These are phyloP conservation scores for Fistulifera solaris DNA, from an alignment of 108 stramenopile species.

Conservation along the genomic window DNA sequence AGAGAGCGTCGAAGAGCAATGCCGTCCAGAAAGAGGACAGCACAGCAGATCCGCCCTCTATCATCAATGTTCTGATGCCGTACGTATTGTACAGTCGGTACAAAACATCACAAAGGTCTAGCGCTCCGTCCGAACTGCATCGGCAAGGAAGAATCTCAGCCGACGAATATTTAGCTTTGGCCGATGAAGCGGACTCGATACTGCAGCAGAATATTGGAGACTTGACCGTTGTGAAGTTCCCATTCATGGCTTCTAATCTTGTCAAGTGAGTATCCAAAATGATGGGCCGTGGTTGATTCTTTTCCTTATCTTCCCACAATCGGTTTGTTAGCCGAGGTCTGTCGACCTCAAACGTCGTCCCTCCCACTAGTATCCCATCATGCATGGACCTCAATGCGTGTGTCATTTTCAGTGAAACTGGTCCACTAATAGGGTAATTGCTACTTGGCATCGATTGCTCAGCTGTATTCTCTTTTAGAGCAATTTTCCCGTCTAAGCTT, in stretches of 20 bases:
- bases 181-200: slow-evolving; percentile 14
- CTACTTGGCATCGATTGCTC: slow-evolving; percentile 13
- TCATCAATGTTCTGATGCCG: slow-evolving; percentile 62
- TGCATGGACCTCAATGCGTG: slow-evolving; percentile 66
- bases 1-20: slow-evolving; percentile 44
- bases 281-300: slow-evolving; percentile 52
- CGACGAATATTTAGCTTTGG: not conserved
- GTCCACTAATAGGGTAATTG: slow-evolving; percentile 52
- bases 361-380: slow-evolving; percentile 72
- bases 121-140: slow-evolving; percentile 13
- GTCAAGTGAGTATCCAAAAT: slow-evolving; percentile 60
- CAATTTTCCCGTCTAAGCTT: slow-evolving; percentile 70
- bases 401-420: slow-evolving; percentile 47
- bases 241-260: slow-evolving; percentile 10
- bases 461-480: slow-evolving; percentile 11
- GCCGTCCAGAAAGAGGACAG: slow-evolving; percentile 34
- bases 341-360: slow-evolving; percentile 53
- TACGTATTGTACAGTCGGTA: slow-evolving; percentile 22
- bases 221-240: slow-evolving; percentile 2
- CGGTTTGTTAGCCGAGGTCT: slow-evolving; percentile 66
- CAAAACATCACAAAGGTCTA: slow-evolving; percentile 49
- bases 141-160: slow-evolving; percentile 27
- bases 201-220: slow-evolving; percentile 36
- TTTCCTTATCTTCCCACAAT: slow-evolving; percentile 23
- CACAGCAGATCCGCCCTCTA: slow-evolving; percentile 63